Evolutionary conservation across 345 rosid species (phyloP), one percentile per base, ranked within the genome.

Genomic region (Arabis hirsuta): DNA sequence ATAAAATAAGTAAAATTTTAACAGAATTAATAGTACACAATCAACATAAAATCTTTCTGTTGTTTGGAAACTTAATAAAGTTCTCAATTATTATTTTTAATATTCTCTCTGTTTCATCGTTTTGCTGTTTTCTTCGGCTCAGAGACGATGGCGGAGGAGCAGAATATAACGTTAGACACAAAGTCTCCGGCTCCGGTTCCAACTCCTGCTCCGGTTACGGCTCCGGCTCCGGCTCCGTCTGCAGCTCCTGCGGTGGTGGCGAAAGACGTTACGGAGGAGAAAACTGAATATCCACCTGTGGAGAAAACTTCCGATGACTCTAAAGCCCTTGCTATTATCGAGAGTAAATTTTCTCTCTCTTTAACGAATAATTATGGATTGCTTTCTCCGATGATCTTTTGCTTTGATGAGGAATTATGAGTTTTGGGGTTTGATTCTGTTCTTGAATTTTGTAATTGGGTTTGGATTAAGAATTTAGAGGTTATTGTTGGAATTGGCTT

Each of bases 261-360:
- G 1, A 68, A 55, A 14, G 75, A 38, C 3, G 79, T 73, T 5
- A 69, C 64, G 5, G 76, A 79, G 64, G 83, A 79, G 74, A 87
- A 81, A 32, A 38, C 71, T 5, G 27, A 38, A 2, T 36, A 34
- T 24, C 83, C 74, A 48, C 12, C 74, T n/a, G 72, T 47, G 45
- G 79, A 66, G 62, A 60, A 67, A 38, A 77, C 47, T 65, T 62
- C 78, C 14, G 90, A 77, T 26, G 90, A 84, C 7, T 77, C 88
- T 53, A 85, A 87, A 78, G 85, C 96, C 58, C 89, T 85, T 31
- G 83, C 74, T 7, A 58, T 81, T 6, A 82, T 82, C 13, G 94
- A 83, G 38, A 83, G 97, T 91, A 85, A 78, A 78, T 42, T 67
- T 55, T 50, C 6, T 48, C 13, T 73, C 19, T 62, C 44, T 44